A percentile compares a stretch with the other conserved stretches of the same genome.
phyloP scores from a whole-genome alignment of 306 rosid genomes.

The Vachellia collinsii region DNA sequence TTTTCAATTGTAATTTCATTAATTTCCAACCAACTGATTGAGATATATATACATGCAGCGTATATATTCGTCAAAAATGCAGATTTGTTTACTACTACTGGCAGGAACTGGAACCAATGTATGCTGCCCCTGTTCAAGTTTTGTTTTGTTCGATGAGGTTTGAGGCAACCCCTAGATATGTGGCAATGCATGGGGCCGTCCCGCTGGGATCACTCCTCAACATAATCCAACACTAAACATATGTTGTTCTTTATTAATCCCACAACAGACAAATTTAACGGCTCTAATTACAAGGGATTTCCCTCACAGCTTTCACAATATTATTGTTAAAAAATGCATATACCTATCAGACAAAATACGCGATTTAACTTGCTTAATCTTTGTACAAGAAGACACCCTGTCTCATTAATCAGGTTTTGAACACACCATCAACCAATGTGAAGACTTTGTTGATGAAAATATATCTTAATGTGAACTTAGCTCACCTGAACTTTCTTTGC shows the following conservation, averaged over 20 bases:
- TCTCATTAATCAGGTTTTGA: neutral
- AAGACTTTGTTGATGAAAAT: too few species aligned
- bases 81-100: too few species aligned
- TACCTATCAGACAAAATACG: neutral
- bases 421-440: neutral
- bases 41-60: too few species aligned
- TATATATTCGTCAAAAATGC: neutral
- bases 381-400: too few species aligned
- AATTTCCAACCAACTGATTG: too few species aligned
- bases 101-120: neutral
- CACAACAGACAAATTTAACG: neutral
- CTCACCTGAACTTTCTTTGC: neutral
- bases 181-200: neutral
- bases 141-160: neutral
- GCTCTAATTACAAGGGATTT: neutral
- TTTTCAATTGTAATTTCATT: too few species aligned
- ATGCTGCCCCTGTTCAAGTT: neutral
- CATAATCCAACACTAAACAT: neutral
- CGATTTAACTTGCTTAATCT: neutral
- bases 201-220: constrained; percentile 9
- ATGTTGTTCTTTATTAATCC: neutral
- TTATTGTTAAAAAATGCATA: neutral
- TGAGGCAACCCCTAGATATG: neutral
- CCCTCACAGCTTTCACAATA: neutral
- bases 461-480: too few species aligned